Evolutionary conservation across 108 stramenopile species (phyloP), one percentile per base, ranked within the genome.

Genomic region (Epipyxis sp.): DNA sequence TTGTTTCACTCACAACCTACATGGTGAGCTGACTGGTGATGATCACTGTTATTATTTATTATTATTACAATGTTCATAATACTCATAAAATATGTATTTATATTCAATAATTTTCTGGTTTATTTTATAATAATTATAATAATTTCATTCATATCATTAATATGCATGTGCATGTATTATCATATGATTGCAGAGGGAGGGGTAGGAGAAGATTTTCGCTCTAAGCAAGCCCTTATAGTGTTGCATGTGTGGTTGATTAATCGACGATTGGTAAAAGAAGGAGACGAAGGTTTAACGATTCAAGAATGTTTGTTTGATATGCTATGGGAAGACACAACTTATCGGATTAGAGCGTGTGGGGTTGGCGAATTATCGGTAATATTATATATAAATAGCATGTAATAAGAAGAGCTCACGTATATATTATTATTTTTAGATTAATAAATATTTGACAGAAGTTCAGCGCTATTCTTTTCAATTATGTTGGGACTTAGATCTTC

Each of bases 201-300:
- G 39, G 34, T 77, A 0, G 54, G 58, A 20, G 42, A 44, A 40
- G 54, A 57, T 1, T 77, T 77, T 1, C 42, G 76, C 3, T 27
- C 45, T 0, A 59, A 54, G 54, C 76, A 77, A 20, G 37, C 32
- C 58, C 42, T 77, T 0, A 0, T 77, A 0, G 58, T 77, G 0
- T 37, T 77, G 58, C 76, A 77, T 59, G 46, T 77, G 0, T 77
- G 76, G 76, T 59, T 77, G 76, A 37, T 77, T 10, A 54, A 77
- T 59, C 58, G 59, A 59, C 42, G 76, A 25, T 30, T 77, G 57
- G 39, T 77, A 59, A 16, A 3, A 34, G 76, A 77, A 1, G 76
- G 76, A n/a, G 37, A 77, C 29, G 34, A 27, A 10, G 76, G 45
- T 25, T 34, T 59, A 39, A 13, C 59, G 0, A 25, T 77, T n/a